phyloP scores from a whole-genome alignment of 805 yeast genomes.

The Pichia ethanolica region DNA sequence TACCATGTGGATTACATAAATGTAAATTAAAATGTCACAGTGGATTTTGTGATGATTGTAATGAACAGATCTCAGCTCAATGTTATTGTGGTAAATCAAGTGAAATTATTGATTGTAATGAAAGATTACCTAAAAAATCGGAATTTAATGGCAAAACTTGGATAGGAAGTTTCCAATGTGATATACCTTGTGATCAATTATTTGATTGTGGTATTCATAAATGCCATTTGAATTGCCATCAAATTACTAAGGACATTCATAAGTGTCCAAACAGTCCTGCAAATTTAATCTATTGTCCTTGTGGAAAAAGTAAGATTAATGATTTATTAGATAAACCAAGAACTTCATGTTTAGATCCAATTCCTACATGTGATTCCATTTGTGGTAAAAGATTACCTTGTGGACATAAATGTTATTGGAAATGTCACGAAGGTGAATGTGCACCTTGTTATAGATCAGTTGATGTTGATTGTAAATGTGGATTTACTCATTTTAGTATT shows the following conservation, averaged over 20 bases:
- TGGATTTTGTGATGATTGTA: slow-evolving; percentile 80
- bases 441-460: slow-evolving; percentile 53
- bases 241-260: slow-evolving; percentile 28
- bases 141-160: slow-evolving; percentile 24
- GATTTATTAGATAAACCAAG: slow-evolving; percentile 35
- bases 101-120: slow-evolving; percentile 37
- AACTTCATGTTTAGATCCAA: slow-evolving; percentile 60
- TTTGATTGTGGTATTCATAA: slow-evolving; percentile 61
- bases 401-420: slow-evolving; percentile 62
- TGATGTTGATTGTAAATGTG: slow-evolving; percentile 56
- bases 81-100: slow-evolving; percentile 74
- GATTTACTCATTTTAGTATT: slow-evolving; percentile 44
- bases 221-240: slow-evolving; percentile 47
- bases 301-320: slow-evolving; percentile 57
- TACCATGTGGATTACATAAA: slow-evolving; percentile 68
- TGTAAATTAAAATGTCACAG: slow-evolving; percentile 62
- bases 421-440: slow-evolving; percentile 74
- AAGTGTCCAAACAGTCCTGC: slow-evolving; percentile 61
- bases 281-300: slow-evolving; percentile 58
- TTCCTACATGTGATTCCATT: slow-evolving; percentile 61
- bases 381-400: slow-evolving; percentile 64
- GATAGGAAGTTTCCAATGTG: slow-evolving; percentile 49
- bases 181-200: slow-evolving; percentile 33
- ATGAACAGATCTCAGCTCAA: slow-evolving; percentile 34
- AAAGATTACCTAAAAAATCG: slow-evolving; percentile 32